A percentile compares a stretch with the other conserved stretches of the same genome.
Conservation (phyloP, 2,329 filamentous ascomycete species). For the Aspergillus sp. region DNA sequence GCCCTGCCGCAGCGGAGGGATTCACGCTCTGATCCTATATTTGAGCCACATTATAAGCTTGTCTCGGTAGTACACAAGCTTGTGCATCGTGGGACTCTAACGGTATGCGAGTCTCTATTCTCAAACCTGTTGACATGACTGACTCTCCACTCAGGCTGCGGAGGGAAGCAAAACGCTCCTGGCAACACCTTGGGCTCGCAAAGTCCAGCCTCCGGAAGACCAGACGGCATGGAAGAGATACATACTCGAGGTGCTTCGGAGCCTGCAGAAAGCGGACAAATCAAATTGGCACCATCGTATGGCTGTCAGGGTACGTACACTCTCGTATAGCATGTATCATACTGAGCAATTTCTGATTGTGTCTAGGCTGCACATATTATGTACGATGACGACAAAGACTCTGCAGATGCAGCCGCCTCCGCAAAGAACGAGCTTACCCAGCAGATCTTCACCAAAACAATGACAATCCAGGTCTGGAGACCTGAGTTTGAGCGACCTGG, state of each 20-base stretch:
- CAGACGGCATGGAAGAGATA: conserved; percentile 61
- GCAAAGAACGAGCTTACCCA: conserved; percentile 78
- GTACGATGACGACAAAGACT: conserved; percentile 57
- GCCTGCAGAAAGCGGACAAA: conserved; percentile 72
- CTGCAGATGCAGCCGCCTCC: conserved; percentile 53
- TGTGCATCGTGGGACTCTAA: conserved; percentile 55
- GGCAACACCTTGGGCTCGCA: conserved; percentile 58
- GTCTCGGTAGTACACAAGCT: conserved; percentile 81
- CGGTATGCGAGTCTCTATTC: conserved; percentile 31
- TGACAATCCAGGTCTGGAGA: conserved; percentile 93
- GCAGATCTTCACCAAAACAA: conserved; percentile 90
- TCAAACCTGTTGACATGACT: conserved; percentile 1
- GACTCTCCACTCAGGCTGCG: conserved; percentile 40
- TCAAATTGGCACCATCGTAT: conserved; percentile 95
- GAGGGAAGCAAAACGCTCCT: conserved; percentile 54
- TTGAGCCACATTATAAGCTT: conserved; percentile 93
- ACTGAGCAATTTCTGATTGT: conserved; percentile 39
- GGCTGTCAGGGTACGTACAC: conserved; percentile 67
- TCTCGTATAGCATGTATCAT: not conserved
- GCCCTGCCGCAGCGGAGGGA: conserved; percentile 63
- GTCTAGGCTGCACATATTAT: conserved; percentile 59
- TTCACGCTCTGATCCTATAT: conserved; percentile 68
- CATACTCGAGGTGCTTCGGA: conserved; percentile 60
- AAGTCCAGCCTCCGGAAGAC: conserved; percentile 51
- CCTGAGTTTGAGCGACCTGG: conserved; percentile 83